Evolutionary conservation across 2,329 filamentous ascomycete genomes (phyloP), one percentile per base, ranked within the genome.

Genomic region (Botryotinia convoluta): DNA sequence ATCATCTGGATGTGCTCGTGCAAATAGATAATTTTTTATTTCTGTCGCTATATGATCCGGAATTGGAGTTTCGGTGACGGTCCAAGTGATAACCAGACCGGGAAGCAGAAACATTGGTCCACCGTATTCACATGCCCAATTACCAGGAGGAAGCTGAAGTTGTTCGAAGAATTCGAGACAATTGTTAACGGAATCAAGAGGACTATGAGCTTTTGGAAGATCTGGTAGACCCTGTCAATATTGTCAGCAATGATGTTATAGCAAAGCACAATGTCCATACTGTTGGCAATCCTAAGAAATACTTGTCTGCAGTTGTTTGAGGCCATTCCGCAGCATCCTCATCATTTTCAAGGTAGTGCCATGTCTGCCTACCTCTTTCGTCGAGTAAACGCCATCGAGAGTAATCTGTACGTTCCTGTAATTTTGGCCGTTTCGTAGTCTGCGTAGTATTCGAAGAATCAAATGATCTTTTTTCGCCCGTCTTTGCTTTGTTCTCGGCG

Each of bases 61-160:
- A 73, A 99, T 93, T 6, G 92, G 92, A 70, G 94, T 97, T 81
- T 95, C 90, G 75, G 95, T 98, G 70, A 92, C 92, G 81, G 97
- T 95, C 90, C 93, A 97, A 42, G 92, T 88, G 77, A 97, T 90
- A 75, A 98, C 90, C 35, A 97, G 82, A 62, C 95, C 93, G 0
- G 95, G 94, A 1, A 98, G 86, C 57, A 98, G 88, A 81, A 99
- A 99, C 93, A 98, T 95, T 6, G 96, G 96, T 0, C 96, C 96
- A 72, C 96, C 96, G 84, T 99, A 99, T 82, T 99, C 96, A 84
- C 95, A 98, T 8, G 87, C 96, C 96, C 96, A 99, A 80, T 98
- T 93, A 8, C 96, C 96, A 0, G 93, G 92, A 22, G 92, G 90
- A 1, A 98, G 87, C 82, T 99, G 96, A 37, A 98, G 88, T 76